phyloP scores from a whole-genome alignment of 805 yeast species.

The Wickerhamomyces bovis region DNA sequence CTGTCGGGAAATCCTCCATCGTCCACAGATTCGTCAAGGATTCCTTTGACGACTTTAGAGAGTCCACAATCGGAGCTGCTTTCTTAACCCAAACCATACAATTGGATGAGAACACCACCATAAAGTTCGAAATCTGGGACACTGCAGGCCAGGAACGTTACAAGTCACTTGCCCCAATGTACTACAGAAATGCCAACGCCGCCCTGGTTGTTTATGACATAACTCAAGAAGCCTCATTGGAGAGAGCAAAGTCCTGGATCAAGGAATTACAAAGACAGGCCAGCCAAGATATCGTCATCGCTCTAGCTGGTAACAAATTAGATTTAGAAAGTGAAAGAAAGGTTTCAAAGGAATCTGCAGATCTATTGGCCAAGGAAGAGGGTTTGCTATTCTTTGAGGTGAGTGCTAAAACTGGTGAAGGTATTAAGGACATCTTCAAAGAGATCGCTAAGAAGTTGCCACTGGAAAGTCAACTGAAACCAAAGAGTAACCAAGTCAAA shows the following conservation, averaged over 20 bases:
- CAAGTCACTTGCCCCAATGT: conserved; percentile 78
- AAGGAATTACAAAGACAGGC: conserved; percentile 69
- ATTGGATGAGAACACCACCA: conserved; percentile 36
- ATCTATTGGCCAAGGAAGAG: conserved; percentile 49
- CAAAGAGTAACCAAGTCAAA: conserved; percentile 14
- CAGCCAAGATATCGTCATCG: conserved; percentile 53
- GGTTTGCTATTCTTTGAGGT: conserved; percentile 46
- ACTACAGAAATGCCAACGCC: conserved; percentile 74
- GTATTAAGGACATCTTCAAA: conserved; percentile 41
- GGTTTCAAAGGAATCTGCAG: conserved; percentile 39
- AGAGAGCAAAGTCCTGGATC: conserved; percentile 71
- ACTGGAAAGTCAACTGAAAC: conserved; percentile 20
- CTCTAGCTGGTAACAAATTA: conserved; percentile 71
- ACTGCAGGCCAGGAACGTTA: conserved; percentile 95
- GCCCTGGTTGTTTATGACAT: conserved; percentile 77
- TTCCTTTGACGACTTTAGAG: conserved; percentile 70
- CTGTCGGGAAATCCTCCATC: conserved; percentile 81
- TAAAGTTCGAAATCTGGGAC: conserved; percentile 56
- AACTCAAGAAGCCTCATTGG: conserved; percentile 56
- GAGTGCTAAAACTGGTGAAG: conserved; percentile 52
- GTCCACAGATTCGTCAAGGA: conserved; percentile 74
- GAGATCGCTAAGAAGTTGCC: conserved; percentile 44
- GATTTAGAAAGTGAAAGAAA: conserved; percentile 51
- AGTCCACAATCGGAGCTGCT: conserved; percentile 98
- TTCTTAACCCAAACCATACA: conserved; percentile 77